Percentiles rank a stretch among this genome's conserved stretches.
Conservation (phyloP, 306 rosid genomes). For the Acacia crassicarpa region DNA sequence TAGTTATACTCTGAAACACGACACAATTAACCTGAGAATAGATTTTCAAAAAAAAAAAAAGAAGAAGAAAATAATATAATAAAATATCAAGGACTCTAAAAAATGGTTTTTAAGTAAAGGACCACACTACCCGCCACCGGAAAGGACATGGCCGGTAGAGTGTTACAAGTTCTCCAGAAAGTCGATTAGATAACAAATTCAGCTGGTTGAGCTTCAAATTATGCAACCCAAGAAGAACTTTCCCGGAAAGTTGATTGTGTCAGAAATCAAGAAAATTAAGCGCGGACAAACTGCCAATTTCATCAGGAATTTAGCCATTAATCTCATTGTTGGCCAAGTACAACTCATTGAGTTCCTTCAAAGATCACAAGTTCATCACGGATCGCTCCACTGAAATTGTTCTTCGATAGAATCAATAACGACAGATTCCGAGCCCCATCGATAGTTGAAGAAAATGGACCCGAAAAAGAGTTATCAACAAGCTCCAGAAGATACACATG, state of each 20-base stretch:
- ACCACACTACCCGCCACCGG: no score
- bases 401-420: slow-evolving; percentile 52
- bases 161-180: no score
- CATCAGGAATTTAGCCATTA: slow-evolving; percentile 72
- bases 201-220: slow-evolving; percentile 72
- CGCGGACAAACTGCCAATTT: slow-evolving; percentile 55
- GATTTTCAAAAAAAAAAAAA: no score
- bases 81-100: no score
- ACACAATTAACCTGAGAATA: no score
- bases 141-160: no score
- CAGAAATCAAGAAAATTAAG: slow-evolving; percentile 92
- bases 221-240: slow-evolving; percentile 64
- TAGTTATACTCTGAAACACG: no score
- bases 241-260: slow-evolving; percentile 59
- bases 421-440: slow-evolving; percentile 68
- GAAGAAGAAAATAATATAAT: no score
- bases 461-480: slow-evolving; percentile 60
- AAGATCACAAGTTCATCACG: slow-evolving; percentile 70
- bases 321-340: slow-evolving; percentile 66
- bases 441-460: slow-evolving; percentile 58
- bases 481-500: slow-evolving; percentile 70
- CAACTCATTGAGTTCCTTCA: slow-evolving; percentile 75
- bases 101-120: no score
- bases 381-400: slow-evolving; percentile 62
- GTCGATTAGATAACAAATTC: slow-evolving; percentile 60